Conservation (phyloP, 78 protist genomes). For the Dictyostelium capitatum region DNA sequence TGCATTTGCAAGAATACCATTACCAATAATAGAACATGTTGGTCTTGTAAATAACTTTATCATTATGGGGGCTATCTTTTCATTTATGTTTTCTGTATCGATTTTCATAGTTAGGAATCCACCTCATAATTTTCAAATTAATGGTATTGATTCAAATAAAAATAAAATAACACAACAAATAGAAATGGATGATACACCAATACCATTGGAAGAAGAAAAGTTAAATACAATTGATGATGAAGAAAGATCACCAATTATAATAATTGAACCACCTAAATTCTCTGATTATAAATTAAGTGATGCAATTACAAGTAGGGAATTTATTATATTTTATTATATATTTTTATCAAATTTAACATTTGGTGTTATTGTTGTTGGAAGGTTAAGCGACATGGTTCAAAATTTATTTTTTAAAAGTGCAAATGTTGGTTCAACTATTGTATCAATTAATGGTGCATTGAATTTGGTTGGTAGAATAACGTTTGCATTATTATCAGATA, state of each 20-base stretch:
- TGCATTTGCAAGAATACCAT: background rate
- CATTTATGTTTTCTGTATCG: too few relatives aligned
- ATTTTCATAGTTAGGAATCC: too few relatives aligned
- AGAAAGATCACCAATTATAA: too few relatives aligned
- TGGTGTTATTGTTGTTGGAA: conserved; percentile 56
- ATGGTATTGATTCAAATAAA: too few relatives aligned
- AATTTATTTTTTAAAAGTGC: conserved; percentile 58
- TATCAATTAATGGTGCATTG: conserved; percentile 75
- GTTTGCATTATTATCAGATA: conserved; percentile 53
- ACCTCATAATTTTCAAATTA: too few relatives aligned
- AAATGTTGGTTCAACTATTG: conserved; percentile 42
- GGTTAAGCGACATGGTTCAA: conserved; percentile 65
- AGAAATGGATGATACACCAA: too few relatives aligned
- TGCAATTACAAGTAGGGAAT: conserved; percentile 35
- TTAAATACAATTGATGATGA: too few relatives aligned
- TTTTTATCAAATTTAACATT: conserved; percentile 43
- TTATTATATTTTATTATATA: conserved; percentile 51
- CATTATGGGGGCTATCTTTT: conserved; percentile 51
- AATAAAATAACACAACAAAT: too few relatives aligned
- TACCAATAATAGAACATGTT: conserved; percentile 51
- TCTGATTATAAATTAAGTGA: too few relatives aligned
- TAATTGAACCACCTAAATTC: too few relatives aligned
- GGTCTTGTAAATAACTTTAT: conserved; percentile 58
- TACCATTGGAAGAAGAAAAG: too few relatives aligned
- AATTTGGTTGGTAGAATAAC: conserved; percentile 75